Base-by-base conservation (phyloP, 768 basidiomycete genomes). In the Suillus luteus region DNA sequence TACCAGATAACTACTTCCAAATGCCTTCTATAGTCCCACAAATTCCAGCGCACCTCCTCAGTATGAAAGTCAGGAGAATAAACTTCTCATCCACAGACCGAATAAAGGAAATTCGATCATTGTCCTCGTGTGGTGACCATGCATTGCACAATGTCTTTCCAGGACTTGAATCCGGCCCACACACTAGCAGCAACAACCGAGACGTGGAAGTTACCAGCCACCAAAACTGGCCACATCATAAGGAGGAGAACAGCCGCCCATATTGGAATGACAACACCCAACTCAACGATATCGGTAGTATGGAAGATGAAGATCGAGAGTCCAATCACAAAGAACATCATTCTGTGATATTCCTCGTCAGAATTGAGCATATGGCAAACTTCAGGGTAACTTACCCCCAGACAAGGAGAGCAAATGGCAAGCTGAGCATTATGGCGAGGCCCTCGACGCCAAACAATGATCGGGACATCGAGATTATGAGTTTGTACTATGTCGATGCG, bases 321-420 rank as follows among this genome's bases (percentile, higher is more conserved):
- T 24, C 14, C 64, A 22, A 63, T 40, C 6, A 59, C 55, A 35
- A 65, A 65, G 41, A 63, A 63, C 49, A 65, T 48, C 64, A 65
- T 65, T 22, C 64, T 65, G 40, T 9, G 38, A 62, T 1, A 22
- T 40, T 19, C 37, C 5, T 40, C 17, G 24, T 58, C 17, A 58
- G 5, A 5, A 33, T 43, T 9, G 31, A 9, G 6, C 10, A 19
- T n/a, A 14, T 19, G 17, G 22, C 17, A 35, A 41, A 15, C 9
- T 22, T 40, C 10, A 3, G 55, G 11, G 24, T 2, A 31, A n/a
- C 76, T 61, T 54, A 77, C 76, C 68, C 68, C 69, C 72, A 76
- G 67, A 77, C 70, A 38, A 75, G 68, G 17, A 75, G 65, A 22
- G 72, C 76, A 55, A 73, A 73, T 11, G 76, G 76, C 31, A 77